Evolutionary conservation across 2,329 filamentous ascomycete species (phyloP).

Genomic region (Clathrospora elynae): DNA sequence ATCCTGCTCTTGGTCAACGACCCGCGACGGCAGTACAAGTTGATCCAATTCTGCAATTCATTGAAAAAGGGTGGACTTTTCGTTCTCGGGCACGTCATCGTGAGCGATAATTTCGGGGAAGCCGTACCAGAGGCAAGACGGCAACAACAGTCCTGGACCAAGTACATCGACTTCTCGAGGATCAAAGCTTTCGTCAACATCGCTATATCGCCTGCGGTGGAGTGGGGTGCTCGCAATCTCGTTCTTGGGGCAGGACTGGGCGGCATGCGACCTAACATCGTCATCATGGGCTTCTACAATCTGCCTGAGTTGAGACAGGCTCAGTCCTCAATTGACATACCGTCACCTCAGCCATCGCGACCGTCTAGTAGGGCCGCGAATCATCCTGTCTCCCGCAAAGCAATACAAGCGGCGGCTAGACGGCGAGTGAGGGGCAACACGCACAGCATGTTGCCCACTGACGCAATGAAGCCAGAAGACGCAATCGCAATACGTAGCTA

Average conservation of each 20-base stretch:
- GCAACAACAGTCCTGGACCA: constrained; percentile 82
- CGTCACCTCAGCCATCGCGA: constrained; percentile 52
- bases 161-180: constrained; percentile 82
- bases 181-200: constrained; percentile 92
- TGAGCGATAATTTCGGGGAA: constrained; percentile 78
- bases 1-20: constrained; percentile 85
- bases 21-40: constrained; percentile 76
- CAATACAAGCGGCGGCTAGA: constrained; percentile 36
- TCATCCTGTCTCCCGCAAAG: constrained; percentile 42
- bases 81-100: constrained; percentile 85
- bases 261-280: constrained; percentile 88
- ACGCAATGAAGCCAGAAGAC: constrained; percentile 69
- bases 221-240: constrained; percentile 84
- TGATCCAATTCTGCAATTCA: constrained; percentile 91
- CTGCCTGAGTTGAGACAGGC: constrained; percentile 74
- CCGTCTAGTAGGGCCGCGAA: constrained; percentile 37
- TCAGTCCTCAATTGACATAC: constrained; percentile 62
- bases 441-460: constrained; percentile 68
- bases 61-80: constrained; percentile 87
- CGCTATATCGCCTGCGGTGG: constrained; percentile 78
- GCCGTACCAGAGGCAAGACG: constrained; percentile 80
- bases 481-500: constrained; percentile 75
- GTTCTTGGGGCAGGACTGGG: constrained; percentile 81
- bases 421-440: constrained; percentile 58
- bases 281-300: constrained; percentile 79